Percentiles rank a stretch among this genome's conserved stretches.
Conservation (phyloP, 1,139 yeast species). For the Chernovozyma aurita region DNA sequence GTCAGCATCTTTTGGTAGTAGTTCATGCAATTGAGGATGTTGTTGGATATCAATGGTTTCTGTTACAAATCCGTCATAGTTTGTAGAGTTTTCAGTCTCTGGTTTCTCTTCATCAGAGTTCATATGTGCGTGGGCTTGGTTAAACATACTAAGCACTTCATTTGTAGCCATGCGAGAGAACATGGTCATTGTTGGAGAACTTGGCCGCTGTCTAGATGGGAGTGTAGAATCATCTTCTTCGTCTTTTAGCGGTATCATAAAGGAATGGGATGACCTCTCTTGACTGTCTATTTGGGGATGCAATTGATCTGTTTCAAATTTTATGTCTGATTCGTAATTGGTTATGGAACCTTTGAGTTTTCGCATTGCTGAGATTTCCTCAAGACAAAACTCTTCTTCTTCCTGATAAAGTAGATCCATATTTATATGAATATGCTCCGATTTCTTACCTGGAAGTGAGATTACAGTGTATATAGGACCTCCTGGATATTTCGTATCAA, state of each 20-base stretch:
- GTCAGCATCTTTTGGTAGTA: background rate
- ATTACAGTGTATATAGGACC: conserved; percentile 42
- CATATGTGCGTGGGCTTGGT: conserved; percentile 46
- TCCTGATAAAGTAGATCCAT: conserved; percentile 51
- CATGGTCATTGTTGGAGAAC: conserved; percentile 76
- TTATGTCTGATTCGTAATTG: background rate
- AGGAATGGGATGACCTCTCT: conserved; percentile 15
- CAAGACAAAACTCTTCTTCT: conserved; percentile 50
- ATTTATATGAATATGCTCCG: conserved; percentile 63
- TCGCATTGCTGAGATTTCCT: conserved; percentile 51
- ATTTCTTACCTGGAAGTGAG: conserved; percentile 53
- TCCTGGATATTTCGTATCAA: background rate
- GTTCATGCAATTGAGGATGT: background rate
- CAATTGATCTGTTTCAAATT: background rate
- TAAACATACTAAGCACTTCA: conserved; percentile 75
- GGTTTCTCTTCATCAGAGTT: conserved; percentile 29
- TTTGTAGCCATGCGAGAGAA: conserved; percentile 72
- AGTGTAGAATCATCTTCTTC: conserved; percentile 15
- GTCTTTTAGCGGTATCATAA: conserved; percentile 33
- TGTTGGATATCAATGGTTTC: conserved; percentile 36
- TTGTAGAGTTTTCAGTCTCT: conserved; percentile 33
- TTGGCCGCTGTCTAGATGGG: conserved; percentile 20
- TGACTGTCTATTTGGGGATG: background rate
- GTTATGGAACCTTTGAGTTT: background rate
- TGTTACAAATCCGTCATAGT: conserved; percentile 49